Evolutionary conservation across 2,329 filamentous ascomycete species (phyloP), one percentile per base, ranked within the genome.

Genomic region (Epichloe scottii): DNA sequence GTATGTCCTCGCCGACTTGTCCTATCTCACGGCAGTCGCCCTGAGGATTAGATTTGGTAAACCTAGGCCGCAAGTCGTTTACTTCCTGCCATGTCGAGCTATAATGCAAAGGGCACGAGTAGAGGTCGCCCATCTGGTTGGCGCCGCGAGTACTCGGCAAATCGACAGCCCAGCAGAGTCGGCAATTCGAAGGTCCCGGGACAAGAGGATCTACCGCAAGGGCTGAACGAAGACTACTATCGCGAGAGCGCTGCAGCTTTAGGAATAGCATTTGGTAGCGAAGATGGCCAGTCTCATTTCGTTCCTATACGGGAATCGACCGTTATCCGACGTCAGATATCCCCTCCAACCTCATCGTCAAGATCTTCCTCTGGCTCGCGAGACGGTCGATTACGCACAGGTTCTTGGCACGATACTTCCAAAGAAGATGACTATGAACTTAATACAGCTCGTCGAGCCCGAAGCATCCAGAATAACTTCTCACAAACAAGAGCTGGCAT

Each of bases 401-500:
- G 38, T 48, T 52, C 40, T 15, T 34, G 34, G 35, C 47, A 30
- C 51, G 48, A 54, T 50, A 46, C 53, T 14, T 57, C 56, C 15
- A 42, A 51, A 45, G 50, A 46, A 23, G 38, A 45, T 48, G 49
- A 41, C 12, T 34, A 33, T 37, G 37, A 46, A 7, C 44, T 57
- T 19, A 67, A 65, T 37, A 69, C 73, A 6, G 50, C 71, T 4
- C 60, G 62, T 45, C 70, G 71, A 54, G 69, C 71, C 5, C 68
- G 68, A 34, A 54, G 67, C 34, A 67, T 76, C 42, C 64, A 72
- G 43, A 65, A 70, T 53, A 72, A 70, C 45, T 78, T 79, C 56
- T 72, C 71, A 38, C 67, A 70, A 48, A 73, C 73, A 4, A 65
- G 66, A 2, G 66, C 72, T 0, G 76, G 76, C 4, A 62, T 79